Evolutionary conservation across 495 filamentous ascomycete genomes (phyloP), one percentile per base, ranked within the genome.

Genomic region (Opeltia flavorubescens): DNA sequence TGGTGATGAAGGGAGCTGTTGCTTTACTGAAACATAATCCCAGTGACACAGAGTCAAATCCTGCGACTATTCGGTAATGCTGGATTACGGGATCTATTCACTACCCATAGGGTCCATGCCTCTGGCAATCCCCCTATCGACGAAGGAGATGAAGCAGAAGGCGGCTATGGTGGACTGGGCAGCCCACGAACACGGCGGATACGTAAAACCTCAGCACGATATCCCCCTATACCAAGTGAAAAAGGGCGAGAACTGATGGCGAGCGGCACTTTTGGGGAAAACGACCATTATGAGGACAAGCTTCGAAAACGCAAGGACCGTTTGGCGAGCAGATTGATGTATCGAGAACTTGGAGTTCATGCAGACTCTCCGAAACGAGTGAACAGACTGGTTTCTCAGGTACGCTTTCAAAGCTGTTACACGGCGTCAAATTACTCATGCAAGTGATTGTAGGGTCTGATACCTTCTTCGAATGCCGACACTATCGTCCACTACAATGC

Each of bases 401-500:
- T 81, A 62, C 33, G 67, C 54, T 42, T 5, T 44, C 35, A 25
- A 13, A 28, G 28, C 6, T 35, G 24, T 33, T 38, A 18, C 9
- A 43, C 29, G 44, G 26, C 42, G 44, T 44, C 52, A 34, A 57
- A 46, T 28, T 46, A n/a, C 20, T 17, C 52, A 38, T 35, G 76
- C 68, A 66, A 65, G 5, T 72, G 81, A 66, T 69, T 33, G 11
- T 53, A 74, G 55, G 54, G 56, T 39, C 43, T 72, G 44, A 65
- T 74, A 38, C 91, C 91, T 3, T 74, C 74, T 2, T 83, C 83
- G 1, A 73, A 74, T 8, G 80, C 89, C 0, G 89, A 96, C 55
- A 85, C 83, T 55, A 82, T 95, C 51, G 84, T 96, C 41, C 80
- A 95, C 49, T 91, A 86, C 55, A 74, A 86, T 44, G 72, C 78